These are phyloP conservation scores for Lolium rigidum DNA, from an alignment of 176 grass and related monocot species.

Conservation along the genomic window DNA sequence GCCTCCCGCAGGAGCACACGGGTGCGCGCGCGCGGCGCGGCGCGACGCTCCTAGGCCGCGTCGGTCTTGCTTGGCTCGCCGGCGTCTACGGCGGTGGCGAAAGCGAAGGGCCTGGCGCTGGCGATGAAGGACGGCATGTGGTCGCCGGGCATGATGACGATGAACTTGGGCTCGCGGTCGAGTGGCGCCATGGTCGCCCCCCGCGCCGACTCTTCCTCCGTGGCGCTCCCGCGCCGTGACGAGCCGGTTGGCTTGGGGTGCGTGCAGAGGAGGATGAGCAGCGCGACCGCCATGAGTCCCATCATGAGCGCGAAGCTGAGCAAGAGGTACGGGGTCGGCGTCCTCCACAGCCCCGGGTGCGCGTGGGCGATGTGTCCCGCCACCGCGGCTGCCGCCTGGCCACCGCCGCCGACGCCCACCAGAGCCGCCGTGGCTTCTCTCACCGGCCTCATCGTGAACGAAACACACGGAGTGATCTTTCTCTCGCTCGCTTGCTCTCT, in stretches of 20 bases:
- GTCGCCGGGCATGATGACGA: conserved; percentile 54
- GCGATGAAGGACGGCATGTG: conserved; percentile 39
- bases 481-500: background rate
- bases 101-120: background rate
- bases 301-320: too few species aligned
- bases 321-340: too few species aligned
- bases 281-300: conserved; percentile 41
- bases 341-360: conserved; percentile 19
- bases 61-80: background rate
- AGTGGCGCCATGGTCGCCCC: background rate
- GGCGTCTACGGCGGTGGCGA: background rate
- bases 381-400: too few species aligned
- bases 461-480: background rate
- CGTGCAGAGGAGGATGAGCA: conserved; percentile 47
- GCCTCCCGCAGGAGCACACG: background rate
- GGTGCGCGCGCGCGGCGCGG: background rate
- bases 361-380: background rate
- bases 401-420: background rate
- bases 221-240: too few species aligned
- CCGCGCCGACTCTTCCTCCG: background rate
- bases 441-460: background rate
- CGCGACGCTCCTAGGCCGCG: background rate
- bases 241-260: background rate
- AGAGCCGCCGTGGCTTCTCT: background rate
- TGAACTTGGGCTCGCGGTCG: conserved; percentile 32